Conservation (phyloP, 2,329 filamentous ascomycete species). For the Colletotrichum phormii region DNA sequence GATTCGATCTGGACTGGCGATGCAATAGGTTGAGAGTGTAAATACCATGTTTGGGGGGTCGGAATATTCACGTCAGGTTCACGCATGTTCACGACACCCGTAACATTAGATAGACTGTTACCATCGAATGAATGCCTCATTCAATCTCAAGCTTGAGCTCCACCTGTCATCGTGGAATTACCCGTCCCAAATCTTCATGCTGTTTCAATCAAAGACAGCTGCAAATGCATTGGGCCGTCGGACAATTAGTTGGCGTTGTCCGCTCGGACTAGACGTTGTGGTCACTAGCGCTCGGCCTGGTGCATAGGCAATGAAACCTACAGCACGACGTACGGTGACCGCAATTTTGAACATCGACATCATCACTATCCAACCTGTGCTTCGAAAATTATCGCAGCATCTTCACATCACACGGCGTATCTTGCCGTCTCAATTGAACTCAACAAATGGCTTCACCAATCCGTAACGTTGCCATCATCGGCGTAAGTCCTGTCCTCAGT, state of each 20-base stretch:
- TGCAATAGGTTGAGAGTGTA: too few species aligned
- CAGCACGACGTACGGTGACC: not conserved
- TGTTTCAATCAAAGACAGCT: too few species aligned
- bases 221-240: not conserved
- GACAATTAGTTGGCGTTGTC: not conserved
- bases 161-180: too few species aligned
- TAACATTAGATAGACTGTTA: too few species aligned
- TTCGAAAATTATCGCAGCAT: not conserved
- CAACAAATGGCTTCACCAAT: not conserved
- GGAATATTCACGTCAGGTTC: too few species aligned
- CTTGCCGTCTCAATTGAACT: not conserved
- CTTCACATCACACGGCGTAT: not conserved
- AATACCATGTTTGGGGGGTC: too few species aligned
- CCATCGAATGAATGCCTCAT: too few species aligned
- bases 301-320: not conserved
- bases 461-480: constrained; percentile 14
- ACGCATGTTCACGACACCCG: too few species aligned
- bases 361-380: not conserved
- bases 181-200: too few species aligned
- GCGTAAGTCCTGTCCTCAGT: not conserved
- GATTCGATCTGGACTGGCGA: too few species aligned
- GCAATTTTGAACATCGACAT: not conserved
- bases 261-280: not conserved
- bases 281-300: not conserved
- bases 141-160: too few species aligned